Conservation (phyloP, 345 rosid genomes). For the Acer negundo region DNA sequence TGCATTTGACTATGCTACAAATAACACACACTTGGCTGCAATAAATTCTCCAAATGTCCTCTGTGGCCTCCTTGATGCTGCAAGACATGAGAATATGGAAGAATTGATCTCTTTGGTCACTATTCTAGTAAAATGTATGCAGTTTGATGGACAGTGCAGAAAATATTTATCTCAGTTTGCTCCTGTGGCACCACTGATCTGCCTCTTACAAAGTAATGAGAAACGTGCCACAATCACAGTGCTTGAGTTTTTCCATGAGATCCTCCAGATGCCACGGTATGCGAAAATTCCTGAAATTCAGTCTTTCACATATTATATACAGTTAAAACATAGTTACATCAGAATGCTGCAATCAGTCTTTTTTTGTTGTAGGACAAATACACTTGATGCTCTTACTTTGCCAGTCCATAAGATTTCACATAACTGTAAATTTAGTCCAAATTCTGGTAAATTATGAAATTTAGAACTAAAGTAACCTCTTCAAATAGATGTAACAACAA, state of each 20-base stretch:
- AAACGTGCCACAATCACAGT: slow-evolving; percentile 53
- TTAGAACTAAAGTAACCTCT: not conserved
- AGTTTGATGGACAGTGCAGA: slow-evolving; percentile 81
- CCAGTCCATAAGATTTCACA: not conserved
- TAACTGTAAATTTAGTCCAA: not conserved
- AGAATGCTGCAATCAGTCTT: not conserved
- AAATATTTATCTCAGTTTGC: slow-evolving; percentile 50
- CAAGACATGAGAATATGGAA: slow-evolving; percentile 46
- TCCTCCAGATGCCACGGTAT: slow-evolving; percentile 79
- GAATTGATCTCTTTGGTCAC: slow-evolving; percentile 68
- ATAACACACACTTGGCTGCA: slow-evolving; percentile 64
- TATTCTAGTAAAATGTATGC: slow-evolving; percentile 81
- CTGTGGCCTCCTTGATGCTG: slow-evolving; percentile 60
- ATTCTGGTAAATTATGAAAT: not conserved
- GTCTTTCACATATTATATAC: not conserved
- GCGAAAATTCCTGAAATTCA: not conserved
- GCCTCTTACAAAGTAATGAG: slow-evolving; percentile 56
- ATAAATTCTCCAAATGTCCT: slow-evolving; percentile 75
- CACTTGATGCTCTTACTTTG: no score
- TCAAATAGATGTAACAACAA: not conserved
- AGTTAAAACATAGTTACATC: not conserved
- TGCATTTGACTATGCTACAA: slow-evolving; percentile 77
- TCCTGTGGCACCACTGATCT: slow-evolving; percentile 61
- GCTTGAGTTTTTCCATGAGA: slow-evolving; percentile 76
- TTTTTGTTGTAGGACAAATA: not conserved